Evolutionary conservation across 768 basidiomycete species (phyloP).

Genomic region (Cyclocybe aegerita): DNA sequence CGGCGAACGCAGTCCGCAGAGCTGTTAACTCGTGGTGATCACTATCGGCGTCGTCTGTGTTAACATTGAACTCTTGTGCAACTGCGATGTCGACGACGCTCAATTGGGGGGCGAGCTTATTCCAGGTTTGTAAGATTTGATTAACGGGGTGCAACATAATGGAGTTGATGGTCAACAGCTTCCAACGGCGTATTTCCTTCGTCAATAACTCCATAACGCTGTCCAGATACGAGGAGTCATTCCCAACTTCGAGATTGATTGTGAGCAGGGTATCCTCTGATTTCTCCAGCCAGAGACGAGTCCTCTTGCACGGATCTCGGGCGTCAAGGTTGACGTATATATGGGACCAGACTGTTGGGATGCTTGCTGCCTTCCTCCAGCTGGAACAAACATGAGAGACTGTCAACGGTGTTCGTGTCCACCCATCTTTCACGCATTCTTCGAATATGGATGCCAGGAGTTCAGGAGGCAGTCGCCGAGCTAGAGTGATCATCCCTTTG

Average conservation of each 20-base stretch:
- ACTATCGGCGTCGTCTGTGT: constrained; percentile 11
- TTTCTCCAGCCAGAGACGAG: constrained; percentile 50
- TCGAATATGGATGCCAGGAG: constrained; percentile 55
- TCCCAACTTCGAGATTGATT: constrained; percentile 40
- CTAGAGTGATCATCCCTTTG: constrained; percentile 51
- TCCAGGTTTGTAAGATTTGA: constrained; percentile 37
- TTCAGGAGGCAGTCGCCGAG: constrained; percentile 54
- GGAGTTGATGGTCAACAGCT: constrained; percentile 39
- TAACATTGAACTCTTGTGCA: constrained; percentile 27
- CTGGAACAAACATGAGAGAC: constrained; percentile 58
- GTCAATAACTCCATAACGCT: constrained; percentile 41
- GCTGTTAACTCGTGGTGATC: constrained; percentile 22
- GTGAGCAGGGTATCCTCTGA: constrained; percentile 42
- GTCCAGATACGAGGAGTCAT: constrained; percentile 26
- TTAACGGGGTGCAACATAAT: constrained; percentile 35
- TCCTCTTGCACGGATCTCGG: constrained; percentile 38
- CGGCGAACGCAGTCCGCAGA: constrained; percentile 26
- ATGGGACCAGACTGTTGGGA: constrained; percentile 58
- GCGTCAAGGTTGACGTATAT: constrained; percentile 50
- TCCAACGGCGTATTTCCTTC: constrained; percentile 42
- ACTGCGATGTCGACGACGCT: constrained; percentile 27
- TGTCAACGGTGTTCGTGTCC: constrained; percentile 53
- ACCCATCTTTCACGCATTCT: constrained; percentile 46
- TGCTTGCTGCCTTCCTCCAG: constrained; percentile 54
- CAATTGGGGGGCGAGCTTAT: constrained; percentile 33